Evolutionary conservation across 2,329 filamentous ascomycete species (phyloP).

Genomic region (Ceratocystis destructans): DNA sequence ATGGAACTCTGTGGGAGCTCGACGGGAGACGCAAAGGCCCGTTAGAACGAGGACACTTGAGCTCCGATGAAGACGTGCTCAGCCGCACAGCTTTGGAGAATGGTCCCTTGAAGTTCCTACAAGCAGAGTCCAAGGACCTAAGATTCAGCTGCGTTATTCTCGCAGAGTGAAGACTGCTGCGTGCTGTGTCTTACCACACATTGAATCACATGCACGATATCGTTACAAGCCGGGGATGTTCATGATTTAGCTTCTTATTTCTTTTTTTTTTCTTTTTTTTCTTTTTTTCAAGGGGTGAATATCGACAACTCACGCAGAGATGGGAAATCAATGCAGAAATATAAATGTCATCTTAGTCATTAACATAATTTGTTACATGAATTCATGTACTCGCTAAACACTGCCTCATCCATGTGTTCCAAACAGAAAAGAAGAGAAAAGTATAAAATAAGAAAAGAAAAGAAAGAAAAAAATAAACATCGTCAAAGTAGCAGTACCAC

Average conservation of each 20-base stretch:
- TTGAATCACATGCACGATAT: too few species aligned
- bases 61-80: slow-evolving; percentile 52
- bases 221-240: too few species aligned
- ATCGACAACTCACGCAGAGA: not conserved
- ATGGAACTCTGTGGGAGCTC: slow-evolving; percentile 50
- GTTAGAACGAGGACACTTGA: slow-evolving; percentile 41
- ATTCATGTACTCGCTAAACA: not conserved
- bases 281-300: not conserved
- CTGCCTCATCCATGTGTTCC: not conserved
- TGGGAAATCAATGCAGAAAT: not conserved
- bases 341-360: not conserved
- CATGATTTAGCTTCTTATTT: too few species aligned
- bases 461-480: slow-evolving; percentile 4
- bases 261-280: too few species aligned
- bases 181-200: too few species aligned
- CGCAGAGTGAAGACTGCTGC: slow-evolving; percentile 26
- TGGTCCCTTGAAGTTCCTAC: slow-evolving; percentile 47
- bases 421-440: not conserved
- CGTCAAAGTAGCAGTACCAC: not conserved
- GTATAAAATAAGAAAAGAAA: not conserved
- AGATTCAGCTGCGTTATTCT: slow-evolving; percentile 46
- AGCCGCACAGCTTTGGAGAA: slow-evolving; percentile 61
- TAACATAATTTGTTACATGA: not conserved
- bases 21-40: slow-evolving; percentile 47
- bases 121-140: slow-evolving; percentile 41